Evolutionary conservation across 2,329 filamentous ascomycete genomes (phyloP).

Genomic region (Diaporthe citri): DNA sequence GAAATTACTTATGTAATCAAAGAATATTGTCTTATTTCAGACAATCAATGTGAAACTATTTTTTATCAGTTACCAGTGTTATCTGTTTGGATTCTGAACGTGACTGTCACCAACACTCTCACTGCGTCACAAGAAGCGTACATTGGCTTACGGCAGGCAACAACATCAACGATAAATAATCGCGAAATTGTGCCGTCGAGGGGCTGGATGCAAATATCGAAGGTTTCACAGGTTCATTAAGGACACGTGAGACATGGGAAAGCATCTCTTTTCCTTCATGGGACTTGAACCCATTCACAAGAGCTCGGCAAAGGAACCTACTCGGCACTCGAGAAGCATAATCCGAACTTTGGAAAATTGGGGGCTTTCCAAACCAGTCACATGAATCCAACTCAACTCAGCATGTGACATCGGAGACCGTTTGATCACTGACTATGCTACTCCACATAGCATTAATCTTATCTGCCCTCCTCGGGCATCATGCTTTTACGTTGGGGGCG

Average conservation of each 20-base stretch:
- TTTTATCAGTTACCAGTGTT: neutral
- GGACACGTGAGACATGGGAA: neutral
- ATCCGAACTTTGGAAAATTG: neutral
- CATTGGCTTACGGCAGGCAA: neutral
- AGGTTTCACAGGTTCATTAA: neutral
- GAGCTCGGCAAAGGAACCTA: neutral
- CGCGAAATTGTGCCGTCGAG: no score
- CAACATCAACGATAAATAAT: neutral
- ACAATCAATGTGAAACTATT: constrained; percentile 8
- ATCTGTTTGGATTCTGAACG: neutral
- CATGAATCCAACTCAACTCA: neutral
- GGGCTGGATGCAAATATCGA: neutral
- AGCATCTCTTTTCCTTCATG: neutral
- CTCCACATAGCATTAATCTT: neutral
- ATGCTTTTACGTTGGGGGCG: neutral
- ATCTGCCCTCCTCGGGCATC: neutral
- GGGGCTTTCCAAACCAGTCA: neutral
- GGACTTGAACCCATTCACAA: neutral
- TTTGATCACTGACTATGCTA: neutral
- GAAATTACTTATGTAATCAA: constrained; percentile 11
- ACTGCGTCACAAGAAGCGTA: no score
- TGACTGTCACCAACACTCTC: neutral
- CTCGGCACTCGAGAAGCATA: neutral
- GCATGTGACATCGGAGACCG: neutral
- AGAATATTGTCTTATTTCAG: neutral